These are phyloP conservation scores for Aspergillus fructus DNA, from an alignment of 2,329 filamentous ascomycete species.

Conservation along the genomic window DNA sequence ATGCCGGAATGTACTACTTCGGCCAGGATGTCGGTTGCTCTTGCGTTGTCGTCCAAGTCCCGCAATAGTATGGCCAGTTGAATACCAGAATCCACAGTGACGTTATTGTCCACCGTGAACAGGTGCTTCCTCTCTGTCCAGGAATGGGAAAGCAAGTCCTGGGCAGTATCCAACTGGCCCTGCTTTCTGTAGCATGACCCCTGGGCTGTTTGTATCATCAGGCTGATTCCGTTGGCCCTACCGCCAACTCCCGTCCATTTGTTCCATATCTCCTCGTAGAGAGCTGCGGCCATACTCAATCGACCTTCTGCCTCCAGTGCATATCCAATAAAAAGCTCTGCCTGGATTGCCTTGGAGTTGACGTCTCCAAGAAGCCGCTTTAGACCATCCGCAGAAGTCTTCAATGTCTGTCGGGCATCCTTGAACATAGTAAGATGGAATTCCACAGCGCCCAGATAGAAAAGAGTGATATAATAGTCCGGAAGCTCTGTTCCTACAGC, in stretches of 20 bases:
- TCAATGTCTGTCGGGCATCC: background rate
- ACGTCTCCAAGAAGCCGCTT: background rate
- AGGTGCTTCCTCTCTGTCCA: background rate
- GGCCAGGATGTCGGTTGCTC: background rate
- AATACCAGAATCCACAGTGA: background rate
- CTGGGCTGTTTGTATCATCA: background rate
- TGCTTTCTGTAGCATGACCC: background rate
- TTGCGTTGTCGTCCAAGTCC: background rate
- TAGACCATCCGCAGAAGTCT: background rate
- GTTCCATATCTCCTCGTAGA: background rate
- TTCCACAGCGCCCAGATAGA: background rate
- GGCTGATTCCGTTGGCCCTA: background rate
- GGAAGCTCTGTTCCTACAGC: background rate
- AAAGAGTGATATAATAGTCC: background rate
- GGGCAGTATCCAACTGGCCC: background rate
- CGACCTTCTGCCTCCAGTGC: background rate
- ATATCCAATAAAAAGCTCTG: background rate
- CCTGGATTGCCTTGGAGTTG: background rate
- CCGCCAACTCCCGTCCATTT: background rate
- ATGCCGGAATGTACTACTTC: background rate
- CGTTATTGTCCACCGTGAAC: background rate
- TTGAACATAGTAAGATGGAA: background rate
- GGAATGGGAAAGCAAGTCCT: background rate
- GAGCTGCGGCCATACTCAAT: background rate
- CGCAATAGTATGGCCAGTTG: background rate